Base-by-base conservation (phyloP, 345 rosid genomes). In the Trapa incisa region DNA sequence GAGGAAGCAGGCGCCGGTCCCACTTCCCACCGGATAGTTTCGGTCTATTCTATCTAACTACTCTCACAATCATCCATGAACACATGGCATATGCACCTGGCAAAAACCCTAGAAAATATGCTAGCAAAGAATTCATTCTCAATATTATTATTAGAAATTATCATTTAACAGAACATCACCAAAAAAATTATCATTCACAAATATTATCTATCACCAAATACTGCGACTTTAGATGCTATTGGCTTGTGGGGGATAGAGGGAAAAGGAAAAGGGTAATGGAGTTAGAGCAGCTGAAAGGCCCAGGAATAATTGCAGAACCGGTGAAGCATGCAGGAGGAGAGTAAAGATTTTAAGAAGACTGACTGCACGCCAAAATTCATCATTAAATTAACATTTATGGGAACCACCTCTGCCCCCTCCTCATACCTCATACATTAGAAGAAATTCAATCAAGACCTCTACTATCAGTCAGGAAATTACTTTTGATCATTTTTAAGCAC, bases 281-380 rank as follows among this genome's bases (percentile, higher is more conserved):
- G 70, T 77, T 69, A 69, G 80, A 79, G 74, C 70, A 56, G 52
- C 52, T 48, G 73, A 78, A 71, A 76, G 79, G 73, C 72, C 56
- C 3, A 67, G 67, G 80, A 74, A 76, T 80, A 72, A 69, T 74
- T 76, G 78, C 80, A 47, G 72, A 72, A 36, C 74, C 69, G 69
- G 74, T 74, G 65, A 64, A 76, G 76, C 79, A 73, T 77, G 78
- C 78, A 79, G 32, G 41, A 67, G 73, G 66, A 74, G 73, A 73
- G 74, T 77, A 69, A 43, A 52, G 36, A 36, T 67, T 67, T 43
- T 10, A 61, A 58, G 63, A 15, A 58, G 38, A 32, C 1, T n/a
- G 38, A 32, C 10, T n/a, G 63, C 63, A 33, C 63, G 1, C 13
- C 48, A 45, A 45, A 45, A 58, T 35, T 3, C 57, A 67, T 67